Evolutionary conservation across 2,329 filamentous ascomycete species (phyloP).

Genomic region (Pochonia chlamydosporia): DNA sequence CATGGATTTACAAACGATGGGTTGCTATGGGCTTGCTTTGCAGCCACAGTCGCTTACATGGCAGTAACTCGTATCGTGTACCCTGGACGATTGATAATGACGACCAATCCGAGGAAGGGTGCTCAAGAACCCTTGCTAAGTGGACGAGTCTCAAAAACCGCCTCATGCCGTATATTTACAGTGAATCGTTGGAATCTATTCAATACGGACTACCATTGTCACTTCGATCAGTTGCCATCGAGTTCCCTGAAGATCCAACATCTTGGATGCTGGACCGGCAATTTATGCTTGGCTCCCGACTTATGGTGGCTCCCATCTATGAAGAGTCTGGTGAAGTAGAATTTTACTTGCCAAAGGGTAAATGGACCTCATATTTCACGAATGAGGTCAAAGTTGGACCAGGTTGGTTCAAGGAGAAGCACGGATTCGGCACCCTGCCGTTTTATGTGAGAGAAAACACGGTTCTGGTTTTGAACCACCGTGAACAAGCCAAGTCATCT

Average conservation of each 20-base stretch:
- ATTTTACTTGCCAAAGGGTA: conserved; percentile 54
- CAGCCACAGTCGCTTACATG: conserved; percentile 65
- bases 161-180: conserved; percentile 46
- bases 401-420: conserved; percentile 55
- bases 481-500: conserved; percentile 35
- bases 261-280: conserved; percentile 63
- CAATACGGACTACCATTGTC: conserved; percentile 53
- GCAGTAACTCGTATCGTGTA: conserved; percentile 65
- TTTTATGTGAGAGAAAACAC: conserved; percentile 52
- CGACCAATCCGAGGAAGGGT: conserved; percentile 49
- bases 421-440: conserved; percentile 52
- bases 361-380: conserved; percentile 44
- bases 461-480: conserved; percentile 38
- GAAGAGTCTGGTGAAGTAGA: conserved; percentile 56
- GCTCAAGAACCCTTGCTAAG: conserved; percentile 40
- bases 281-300: conserved; percentile 64
- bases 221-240: conserved; percentile 60
- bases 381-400: conserved; percentile 43
- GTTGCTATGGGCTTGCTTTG: conserved; percentile 70
- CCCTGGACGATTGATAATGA: conserved; percentile 67
- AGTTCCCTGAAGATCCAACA: conserved; percentile 66
- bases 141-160: conserved; percentile 46
- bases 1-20: conserved; percentile 72
- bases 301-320: conserved; percentile 61
- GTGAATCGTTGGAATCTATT: conserved; percentile 34